These are phyloP conservation scores for Alternaria hordeiaustralica DNA, from an alignment of 2,329 filamentous ascomycete genomes.

Conservation along the genomic window DNA sequence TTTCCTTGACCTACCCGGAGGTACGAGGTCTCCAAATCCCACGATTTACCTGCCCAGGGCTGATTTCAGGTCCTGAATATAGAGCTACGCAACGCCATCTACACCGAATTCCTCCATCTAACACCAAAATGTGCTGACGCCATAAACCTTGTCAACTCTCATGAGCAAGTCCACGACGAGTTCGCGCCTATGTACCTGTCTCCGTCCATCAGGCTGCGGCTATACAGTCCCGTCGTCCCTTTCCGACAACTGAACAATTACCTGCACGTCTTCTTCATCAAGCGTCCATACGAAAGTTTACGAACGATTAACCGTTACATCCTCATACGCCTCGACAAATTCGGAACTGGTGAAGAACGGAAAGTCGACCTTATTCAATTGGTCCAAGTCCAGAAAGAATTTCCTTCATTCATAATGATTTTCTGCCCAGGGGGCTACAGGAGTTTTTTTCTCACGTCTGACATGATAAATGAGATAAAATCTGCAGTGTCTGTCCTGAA, in stretches of 20 bases:
- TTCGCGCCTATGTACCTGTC: background rate
- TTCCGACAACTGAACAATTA: background rate
- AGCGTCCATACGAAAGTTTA: background rate
- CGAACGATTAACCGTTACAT: background rate
- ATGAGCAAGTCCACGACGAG: background rate
- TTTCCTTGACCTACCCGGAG: background rate
- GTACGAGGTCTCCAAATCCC: background rate
- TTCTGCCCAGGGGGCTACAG: background rate
- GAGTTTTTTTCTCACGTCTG: background rate
- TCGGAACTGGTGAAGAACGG: background rate
- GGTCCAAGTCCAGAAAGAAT: background rate
- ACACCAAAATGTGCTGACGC: background rate
- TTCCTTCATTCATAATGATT: background rate
- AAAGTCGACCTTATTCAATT: background rate
- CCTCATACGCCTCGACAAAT: background rate
- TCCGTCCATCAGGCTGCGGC: background rate
- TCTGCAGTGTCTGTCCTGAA: background rate
- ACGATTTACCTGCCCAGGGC: background rate
- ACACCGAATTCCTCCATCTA: background rate
- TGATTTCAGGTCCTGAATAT: background rate
- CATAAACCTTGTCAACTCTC: background rate
- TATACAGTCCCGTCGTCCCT: background rate
- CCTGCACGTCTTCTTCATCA: background rate
- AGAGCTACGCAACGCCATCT: background rate
- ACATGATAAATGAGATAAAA: background rate